phyloP scores from a whole-genome alignment of 106 monocot genomes.

The Vanilla planifolia region DNA sequence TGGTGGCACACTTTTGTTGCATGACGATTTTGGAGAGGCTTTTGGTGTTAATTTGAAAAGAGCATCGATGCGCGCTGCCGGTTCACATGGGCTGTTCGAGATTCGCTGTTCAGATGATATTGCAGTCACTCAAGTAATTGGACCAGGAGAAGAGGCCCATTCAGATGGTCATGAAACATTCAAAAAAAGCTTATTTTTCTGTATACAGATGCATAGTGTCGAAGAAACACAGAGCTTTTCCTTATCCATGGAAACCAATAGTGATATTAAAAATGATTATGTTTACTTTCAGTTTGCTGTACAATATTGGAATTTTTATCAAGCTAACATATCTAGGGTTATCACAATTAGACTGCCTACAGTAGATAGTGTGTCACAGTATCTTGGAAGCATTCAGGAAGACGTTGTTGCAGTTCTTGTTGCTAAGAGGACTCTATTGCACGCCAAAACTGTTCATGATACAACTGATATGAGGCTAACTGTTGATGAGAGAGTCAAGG shows the following conservation, averaged over 20 bases:
- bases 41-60: slow-evolving; percentile 99
- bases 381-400: slow-evolving; percentile 74
- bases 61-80: slow-evolving; percentile 72
- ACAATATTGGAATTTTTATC: slow-evolving; percentile 71
- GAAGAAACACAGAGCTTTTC: slow-evolving; percentile 95
- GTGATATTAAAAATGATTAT: slow-evolving; percentile 65
- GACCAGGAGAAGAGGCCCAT: slow-evolving; percentile 87
- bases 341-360: slow-evolving; percentile 87
- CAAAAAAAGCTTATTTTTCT: slow-evolving; percentile 80
- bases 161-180: slow-evolving; percentile 82
- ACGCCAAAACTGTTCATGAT: slow-evolving; percentile 51
- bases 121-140: slow-evolving; percentile 93
- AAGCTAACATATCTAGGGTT: slow-evolving; percentile 79
- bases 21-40: slow-evolving; percentile 99
- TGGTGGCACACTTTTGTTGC: slow-evolving; percentile 89
- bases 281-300: slow-evolving; percentile 93
- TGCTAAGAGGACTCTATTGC: slow-evolving; percentile 76
- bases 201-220: slow-evolving; percentile 87
- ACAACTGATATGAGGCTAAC: slow-evolving; percentile 65
- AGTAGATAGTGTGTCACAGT: slow-evolving; percentile 70
- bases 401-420: slow-evolving; percentile 80
- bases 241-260: slow-evolving; percentile 77
- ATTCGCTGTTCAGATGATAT: slow-evolving; percentile 94
- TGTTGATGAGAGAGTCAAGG: slow-evolving; percentile 90
- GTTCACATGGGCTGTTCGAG: slow-evolving; percentile 91